Base-by-base conservation (phyloP, 2,329 filamentous ascomycete species). In the Hortaea sp. region DNA sequence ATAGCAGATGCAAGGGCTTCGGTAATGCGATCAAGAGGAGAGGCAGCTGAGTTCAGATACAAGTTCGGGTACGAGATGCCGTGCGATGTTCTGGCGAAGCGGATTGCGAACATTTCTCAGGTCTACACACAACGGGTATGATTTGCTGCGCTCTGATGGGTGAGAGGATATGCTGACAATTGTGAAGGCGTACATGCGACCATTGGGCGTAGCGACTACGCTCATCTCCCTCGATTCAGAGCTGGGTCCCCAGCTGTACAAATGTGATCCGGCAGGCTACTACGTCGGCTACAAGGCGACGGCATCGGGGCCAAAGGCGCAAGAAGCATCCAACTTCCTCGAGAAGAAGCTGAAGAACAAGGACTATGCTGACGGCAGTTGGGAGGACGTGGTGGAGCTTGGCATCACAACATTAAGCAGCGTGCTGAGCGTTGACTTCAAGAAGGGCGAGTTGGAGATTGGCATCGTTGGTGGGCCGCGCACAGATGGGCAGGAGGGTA, bases 311-410 rank as follows among this genome's bases (percentile, higher is more conserved):
- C 92, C 92, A 45, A 98, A 98, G 75, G 90, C 95, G 69, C 92
- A 98, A 69, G 92, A 98, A 76, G 92, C 92, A 53, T 80, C 97
- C 66, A 98, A 98, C 71, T 88, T 94, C 68, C 77, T 98, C 49
- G 92, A 98, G 79, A 97, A 97, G 83, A 97, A 97, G 78, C 81
- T 98, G 69, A 95, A 95, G 76, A 95, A 95, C 82, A 95, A 95
- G 81, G 89, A 97, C 63, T 76, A 78, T 60, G 92, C 90, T 32
- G 85, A 92, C 48, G 92, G 92, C 51, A 82, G 74, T 63, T 98
- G 92, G 92, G 87, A 95, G 69, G 92, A 98, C 50, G 92, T 98
- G 42, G 90, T 98, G 42, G 92, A 98, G 75, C 77, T 97, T 60
- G 92, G 87, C 49, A 98, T 98, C 67, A 86, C 88, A 39, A 90